phyloP scores from a whole-genome alignment of 345 rosid species.

The Toxicodendron radicans region DNA sequence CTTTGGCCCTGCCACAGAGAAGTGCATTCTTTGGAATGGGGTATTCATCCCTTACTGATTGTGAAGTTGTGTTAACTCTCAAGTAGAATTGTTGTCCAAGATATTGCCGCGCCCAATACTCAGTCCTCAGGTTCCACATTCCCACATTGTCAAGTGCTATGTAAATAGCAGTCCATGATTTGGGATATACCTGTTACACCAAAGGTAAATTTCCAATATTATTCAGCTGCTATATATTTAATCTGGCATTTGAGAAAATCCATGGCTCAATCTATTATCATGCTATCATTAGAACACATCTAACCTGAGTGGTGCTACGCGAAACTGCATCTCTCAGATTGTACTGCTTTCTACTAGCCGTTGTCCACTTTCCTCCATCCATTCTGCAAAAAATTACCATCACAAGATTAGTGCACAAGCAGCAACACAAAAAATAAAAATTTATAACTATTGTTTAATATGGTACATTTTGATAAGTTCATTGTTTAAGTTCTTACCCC shows the following conservation, averaged over 20 bases:
- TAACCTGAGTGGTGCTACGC: slow-evolving; percentile 65
- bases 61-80: slow-evolving; percentile 55
- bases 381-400: slow-evolving; percentile 41
- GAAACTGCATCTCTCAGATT: slow-evolving; percentile 78
- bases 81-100: slow-evolving; percentile 87
- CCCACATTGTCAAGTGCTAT: slow-evolving; percentile 86
- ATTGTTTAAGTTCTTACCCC: slow-evolving; percentile 50
- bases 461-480: not conserved
- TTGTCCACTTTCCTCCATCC: slow-evolving; percentile 77
- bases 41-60: slow-evolving; percentile 70
- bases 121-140: slow-evolving; percentile 91
- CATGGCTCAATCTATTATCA: not conserved
- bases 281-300: not conserved
- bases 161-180: slow-evolving; percentile 88
- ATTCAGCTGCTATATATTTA: no score
- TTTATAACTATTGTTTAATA: no score
- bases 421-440: no score
- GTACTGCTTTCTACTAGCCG: slow-evolving; percentile 59
- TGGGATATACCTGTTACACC: slow-evolving; percentile 76
- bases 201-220: not conserved
- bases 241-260: no score
- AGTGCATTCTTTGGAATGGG: slow-evolving; percentile 73
- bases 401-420: not conserved
- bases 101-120: slow-evolving; percentile 90
- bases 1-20: slow-evolving; percentile 71